phyloP scores from a whole-genome alignment of 75 land plant species.

The Picea sitchensis region DNA sequence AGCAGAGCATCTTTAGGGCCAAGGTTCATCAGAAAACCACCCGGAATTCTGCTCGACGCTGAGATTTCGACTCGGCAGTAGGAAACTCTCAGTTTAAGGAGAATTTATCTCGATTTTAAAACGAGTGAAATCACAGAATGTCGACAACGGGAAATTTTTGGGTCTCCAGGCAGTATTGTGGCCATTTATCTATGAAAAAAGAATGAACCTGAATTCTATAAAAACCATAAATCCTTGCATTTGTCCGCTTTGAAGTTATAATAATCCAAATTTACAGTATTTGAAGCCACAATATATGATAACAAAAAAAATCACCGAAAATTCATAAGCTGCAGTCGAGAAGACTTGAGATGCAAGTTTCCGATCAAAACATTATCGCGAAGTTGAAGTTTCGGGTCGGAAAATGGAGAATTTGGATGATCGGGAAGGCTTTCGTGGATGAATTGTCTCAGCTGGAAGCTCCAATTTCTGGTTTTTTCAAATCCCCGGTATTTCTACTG shows the following conservation, averaged over 20 bases:
- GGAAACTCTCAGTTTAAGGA: background rate
- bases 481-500: too few relatives aligned
- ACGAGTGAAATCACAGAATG: background rate
- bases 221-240: background rate
- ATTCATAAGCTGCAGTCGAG: too few relatives aligned
- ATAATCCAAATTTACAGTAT: background rate
- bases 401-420: too few relatives aligned
- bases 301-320: too few relatives aligned
- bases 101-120: background rate
- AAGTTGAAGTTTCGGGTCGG: too few relatives aligned
- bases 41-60: background rate
- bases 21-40: background rate
- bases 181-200: background rate
- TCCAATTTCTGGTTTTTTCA: too few relatives aligned
- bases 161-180: background rate
- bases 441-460: too few relatives aligned
- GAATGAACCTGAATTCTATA: background rate
- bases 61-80: background rate
- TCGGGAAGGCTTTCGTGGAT: too few relatives aligned
- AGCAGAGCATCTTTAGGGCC: background rate
- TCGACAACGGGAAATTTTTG: background rate
- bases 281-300: background rate
- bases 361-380: too few relatives aligned
- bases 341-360: too few relatives aligned
- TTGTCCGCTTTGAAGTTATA: background rate